phyloP scores from a whole-genome alignment of 2,329 filamentous ascomycete genomes.

The Xylaria sp. region DNA sequence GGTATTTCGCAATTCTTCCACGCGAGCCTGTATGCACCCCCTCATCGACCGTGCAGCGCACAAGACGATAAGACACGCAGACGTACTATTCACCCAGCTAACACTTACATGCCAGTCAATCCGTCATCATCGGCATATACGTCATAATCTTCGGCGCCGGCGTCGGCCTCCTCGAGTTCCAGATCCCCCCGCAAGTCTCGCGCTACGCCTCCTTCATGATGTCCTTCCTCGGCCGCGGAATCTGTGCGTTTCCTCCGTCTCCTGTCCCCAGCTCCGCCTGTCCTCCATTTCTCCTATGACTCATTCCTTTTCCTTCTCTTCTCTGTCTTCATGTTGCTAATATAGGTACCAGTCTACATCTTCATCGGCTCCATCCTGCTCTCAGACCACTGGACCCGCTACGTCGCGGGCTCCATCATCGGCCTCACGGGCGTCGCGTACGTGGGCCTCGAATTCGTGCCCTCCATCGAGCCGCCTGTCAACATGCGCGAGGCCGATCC shows the following conservation, averaged over 20 bases:
- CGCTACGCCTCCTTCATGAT: constrained; percentile 97
- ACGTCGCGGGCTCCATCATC: constrained; percentile 72
- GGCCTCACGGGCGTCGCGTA: constrained; percentile 76
- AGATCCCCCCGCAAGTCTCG: constrained; percentile 86
- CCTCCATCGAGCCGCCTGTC: constrained; percentile 71
- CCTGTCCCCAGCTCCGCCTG: neutral
- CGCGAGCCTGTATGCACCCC: constrained; percentile 48
- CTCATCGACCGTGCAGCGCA: constrained; percentile 32
- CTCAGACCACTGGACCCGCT: constrained; percentile 58
- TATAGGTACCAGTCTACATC: constrained; percentile 73
- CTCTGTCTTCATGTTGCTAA: neutral
- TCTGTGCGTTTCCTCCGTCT: constrained; percentile 60
- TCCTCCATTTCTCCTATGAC: no score
- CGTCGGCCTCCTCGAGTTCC: constrained; percentile 77
- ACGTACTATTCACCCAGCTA: neutral
- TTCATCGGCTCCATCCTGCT: constrained; percentile 87
- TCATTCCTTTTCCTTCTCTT: neutral
- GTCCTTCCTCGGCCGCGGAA: constrained; percentile 90
- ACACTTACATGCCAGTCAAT: constrained; percentile 46
- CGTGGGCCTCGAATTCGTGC: constrained; percentile 67
- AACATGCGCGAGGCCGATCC: constrained; percentile 76
- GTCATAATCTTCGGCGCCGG: constrained; percentile 84
- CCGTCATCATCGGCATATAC: constrained; percentile 76
- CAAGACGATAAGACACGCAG: neutral
- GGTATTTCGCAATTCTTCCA: constrained; percentile 69